phyloP scores from a whole-genome alignment of 2,329 filamentous ascomycete species.

The Sarocladium strictum region DNA sequence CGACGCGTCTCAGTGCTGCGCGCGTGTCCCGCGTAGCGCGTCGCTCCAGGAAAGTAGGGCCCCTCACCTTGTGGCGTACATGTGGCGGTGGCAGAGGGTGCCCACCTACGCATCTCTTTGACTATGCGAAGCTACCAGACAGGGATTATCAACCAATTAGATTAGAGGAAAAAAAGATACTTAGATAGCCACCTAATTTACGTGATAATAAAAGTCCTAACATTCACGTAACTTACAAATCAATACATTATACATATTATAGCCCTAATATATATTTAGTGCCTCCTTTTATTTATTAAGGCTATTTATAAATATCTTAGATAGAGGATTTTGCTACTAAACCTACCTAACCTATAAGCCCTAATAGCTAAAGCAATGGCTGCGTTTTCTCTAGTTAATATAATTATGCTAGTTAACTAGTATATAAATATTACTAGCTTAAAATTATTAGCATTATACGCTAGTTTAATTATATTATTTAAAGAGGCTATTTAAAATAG shows the following conservation, averaged over 20 bases:
- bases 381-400: not conserved
- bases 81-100: not conserved
- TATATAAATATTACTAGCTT: not conserved
- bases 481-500: not conserved
- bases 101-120: not conserved
- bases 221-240: not conserved
- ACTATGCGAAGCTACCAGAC: too few relatives aligned
- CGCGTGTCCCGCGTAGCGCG: conserved; percentile 11
- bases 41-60: conserved; percentile 4
- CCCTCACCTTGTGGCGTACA: not conserved
- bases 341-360: not conserved
- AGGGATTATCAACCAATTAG: not conserved
- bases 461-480: not conserved
- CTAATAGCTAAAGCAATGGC: not conserved
- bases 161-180: not conserved
- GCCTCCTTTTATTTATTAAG: not conserved
- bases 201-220: not conserved
- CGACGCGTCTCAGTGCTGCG: conserved; percentile 3
- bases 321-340: not conserved
- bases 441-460: not conserved
- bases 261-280: not conserved
- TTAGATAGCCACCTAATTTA: not conserved
- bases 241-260: not conserved
- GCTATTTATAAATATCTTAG: not conserved
- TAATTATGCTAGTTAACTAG: not conserved